These are phyloP conservation scores for Leccinum obscurum DNA, from an alignment of 768 basidiomycete species.

Conservation along the genomic window DNA sequence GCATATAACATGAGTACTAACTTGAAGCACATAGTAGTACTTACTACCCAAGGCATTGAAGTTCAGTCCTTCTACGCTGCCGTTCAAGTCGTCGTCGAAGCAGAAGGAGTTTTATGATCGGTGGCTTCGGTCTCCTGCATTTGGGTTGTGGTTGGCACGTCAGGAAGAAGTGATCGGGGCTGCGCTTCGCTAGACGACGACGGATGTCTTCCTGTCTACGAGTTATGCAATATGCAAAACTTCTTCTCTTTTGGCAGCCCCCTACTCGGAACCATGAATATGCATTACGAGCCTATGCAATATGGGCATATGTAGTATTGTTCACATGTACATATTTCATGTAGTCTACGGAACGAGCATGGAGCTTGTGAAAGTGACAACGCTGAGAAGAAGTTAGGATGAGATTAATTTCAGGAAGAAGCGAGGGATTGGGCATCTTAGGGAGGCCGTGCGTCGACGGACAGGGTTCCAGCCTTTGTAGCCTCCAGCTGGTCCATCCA, in stretches of 20 bases:
- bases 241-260: background rate
- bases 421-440: background rate
- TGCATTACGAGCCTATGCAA: background rate
- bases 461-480: conserved; percentile 26
- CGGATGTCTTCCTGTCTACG: background rate
- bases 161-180: conserved; percentile 72
- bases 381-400: background rate
- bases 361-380: background rate
- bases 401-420: background rate
- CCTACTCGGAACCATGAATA: background rate
- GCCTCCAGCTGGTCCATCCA: conserved; percentile 27
- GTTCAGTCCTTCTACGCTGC: conserved; percentile 60
- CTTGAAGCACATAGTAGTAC: no score
- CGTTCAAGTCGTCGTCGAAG: conserved; percentile 68
- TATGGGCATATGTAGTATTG: background rate
- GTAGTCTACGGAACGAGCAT: background rate
- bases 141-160: conserved; percentile 76
- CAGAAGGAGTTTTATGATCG: conserved; percentile 75
- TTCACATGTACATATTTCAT: background rate
- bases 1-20: no score
- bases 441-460: conserved; percentile 25
- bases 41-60: no score
- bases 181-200: background rate
- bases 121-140: conserved; percentile 74
- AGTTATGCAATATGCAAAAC: background rate